These are phyloP conservation scores for Penicillium psychrosexuale DNA, from an alignment of 2,329 filamentous ascomycete species.

Conservation along the genomic window DNA sequence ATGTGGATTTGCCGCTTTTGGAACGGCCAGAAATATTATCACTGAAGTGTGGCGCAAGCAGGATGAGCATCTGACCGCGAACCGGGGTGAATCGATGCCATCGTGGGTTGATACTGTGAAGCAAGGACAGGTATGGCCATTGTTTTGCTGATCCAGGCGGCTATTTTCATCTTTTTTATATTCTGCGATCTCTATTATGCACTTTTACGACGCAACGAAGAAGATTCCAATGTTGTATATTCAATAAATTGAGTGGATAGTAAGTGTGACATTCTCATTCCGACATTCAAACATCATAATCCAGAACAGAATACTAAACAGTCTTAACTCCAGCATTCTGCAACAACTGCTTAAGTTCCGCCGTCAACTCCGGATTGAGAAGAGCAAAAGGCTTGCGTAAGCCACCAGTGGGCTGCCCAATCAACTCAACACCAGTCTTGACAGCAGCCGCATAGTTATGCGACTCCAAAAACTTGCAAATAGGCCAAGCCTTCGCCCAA, in stretches of 20 bases:
- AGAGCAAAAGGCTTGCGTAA: slow-evolving; percentile 50
- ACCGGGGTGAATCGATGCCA: slow-evolving; percentile 23
- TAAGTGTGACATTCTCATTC: not conserved
- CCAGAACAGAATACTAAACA: slow-evolving; percentile 12
- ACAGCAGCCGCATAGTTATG: slow-evolving; percentile 49
- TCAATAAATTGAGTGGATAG: too few relatives aligned
- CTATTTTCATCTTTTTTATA: not conserved
- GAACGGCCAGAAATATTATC: slow-evolving; percentile 29
- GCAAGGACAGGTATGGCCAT: slow-evolving; percentile 26
- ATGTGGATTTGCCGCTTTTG: slow-evolving; percentile 25
- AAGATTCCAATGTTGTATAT: not conserved
- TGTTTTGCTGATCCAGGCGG: slow-evolving; percentile 23
- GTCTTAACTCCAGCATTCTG: slow-evolving; percentile 41
- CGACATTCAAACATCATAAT: not conserved
- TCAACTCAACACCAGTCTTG: slow-evolving; percentile 52
- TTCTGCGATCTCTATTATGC: not conserved
- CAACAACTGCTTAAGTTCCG: slow-evolving; percentile 39
- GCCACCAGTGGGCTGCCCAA: slow-evolving; percentile 47
- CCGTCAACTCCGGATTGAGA: slow-evolving; percentile 30
- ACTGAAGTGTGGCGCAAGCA: slow-evolving; percentile 29
- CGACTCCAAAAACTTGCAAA: slow-evolving; percentile 52
- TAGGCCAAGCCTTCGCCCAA: slow-evolving; percentile 50
- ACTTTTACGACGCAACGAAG: not conserved
- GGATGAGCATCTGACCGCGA: slow-evolving; percentile 24
- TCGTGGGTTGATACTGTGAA: slow-evolving; percentile 31